Evolutionary conservation across 345 rosid genomes (phyloP), one percentile per base, ranked within the genome.

Genomic region (Salix viminalis): DNA sequence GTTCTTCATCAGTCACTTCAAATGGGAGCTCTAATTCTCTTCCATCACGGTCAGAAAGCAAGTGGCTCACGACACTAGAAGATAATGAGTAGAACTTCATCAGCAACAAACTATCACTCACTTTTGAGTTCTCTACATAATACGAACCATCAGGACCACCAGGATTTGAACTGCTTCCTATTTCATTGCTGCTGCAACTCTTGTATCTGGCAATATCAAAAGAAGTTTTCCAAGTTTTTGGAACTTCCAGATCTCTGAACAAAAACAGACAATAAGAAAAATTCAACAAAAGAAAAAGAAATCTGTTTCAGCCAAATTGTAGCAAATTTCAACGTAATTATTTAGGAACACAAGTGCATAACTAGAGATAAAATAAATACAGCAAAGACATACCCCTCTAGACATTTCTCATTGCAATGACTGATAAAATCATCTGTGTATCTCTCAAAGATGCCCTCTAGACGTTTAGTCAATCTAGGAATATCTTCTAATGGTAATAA

Each of bases 71-170:
- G 1, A 75, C 50, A 10, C 81, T 77, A 18, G 83, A 70, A 13
- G 90, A 87, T 76, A 86, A 80, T 26, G 84, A 36, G 79, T 88
- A 87, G 79, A 88, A 90, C 69, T 90, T 90, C 90, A 86, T 87
- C 7, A 85, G 69, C 36, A 87, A 69, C 75, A 88, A 76, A 69
- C 91, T 86, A 50, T 86, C 90, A 23, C 71, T 77, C 75, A 87
- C 91, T 71, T 83, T 88, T 14, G 88, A 52, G 14, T 86, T 84
- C 69, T 85, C 90, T 14, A 64, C 83, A 52, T 77, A 85, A 44
- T 74, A 71, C 54, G 39, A 39, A 64, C 64, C 32, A 41, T 82
- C 83, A 52, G 76, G 70, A 42, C 58, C 71, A 54, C 21, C 65
- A 12, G 19, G 26, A 74, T n/a, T 73, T 7, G 78, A 54, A 76